phyloP scores from a whole-genome alignment of 73 alveolate species.

The Paraurostyla sp. region DNA sequence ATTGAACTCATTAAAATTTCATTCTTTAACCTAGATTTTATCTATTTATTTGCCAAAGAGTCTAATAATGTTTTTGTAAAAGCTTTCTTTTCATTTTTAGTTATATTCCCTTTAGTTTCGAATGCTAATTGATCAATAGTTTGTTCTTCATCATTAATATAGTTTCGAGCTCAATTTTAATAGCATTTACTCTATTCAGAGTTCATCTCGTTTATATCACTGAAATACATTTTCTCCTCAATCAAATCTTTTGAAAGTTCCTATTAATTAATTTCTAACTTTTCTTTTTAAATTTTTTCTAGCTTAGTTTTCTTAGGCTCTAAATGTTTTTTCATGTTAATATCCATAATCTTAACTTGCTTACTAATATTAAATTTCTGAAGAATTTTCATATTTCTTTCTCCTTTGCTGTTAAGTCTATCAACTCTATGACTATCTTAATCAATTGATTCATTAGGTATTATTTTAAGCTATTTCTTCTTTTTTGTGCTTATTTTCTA shows the following conservation, averaged over 20 bases:
- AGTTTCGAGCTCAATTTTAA: neutral
- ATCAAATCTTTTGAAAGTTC: neutral
- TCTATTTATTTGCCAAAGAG: no score
- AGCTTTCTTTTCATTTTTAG: no score
- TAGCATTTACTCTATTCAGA: neutral
- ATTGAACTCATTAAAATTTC: neutral
- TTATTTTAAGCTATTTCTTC: neutral
- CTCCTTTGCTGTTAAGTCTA: neutral
- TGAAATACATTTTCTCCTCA: neutral
- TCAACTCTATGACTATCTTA: neutral
- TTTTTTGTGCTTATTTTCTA: neutral
- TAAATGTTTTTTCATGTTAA: no score
- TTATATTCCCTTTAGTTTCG: constrained; percentile 7
- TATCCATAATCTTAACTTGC: neutral
- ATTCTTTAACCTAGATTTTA: no score
- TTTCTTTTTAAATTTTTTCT: neutral
- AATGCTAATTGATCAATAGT: neutral
- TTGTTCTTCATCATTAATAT: neutral
- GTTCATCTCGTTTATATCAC: neutral
- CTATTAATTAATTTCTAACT: neutral
- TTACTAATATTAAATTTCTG: neutral
- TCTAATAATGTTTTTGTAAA: no score
- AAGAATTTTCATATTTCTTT: neutral
- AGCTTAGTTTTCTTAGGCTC: neutral
- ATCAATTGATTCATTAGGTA: neutral